phyloP scores from a whole-genome alignment of 345 rosid species.

The Alliaria petiolata region DNA sequence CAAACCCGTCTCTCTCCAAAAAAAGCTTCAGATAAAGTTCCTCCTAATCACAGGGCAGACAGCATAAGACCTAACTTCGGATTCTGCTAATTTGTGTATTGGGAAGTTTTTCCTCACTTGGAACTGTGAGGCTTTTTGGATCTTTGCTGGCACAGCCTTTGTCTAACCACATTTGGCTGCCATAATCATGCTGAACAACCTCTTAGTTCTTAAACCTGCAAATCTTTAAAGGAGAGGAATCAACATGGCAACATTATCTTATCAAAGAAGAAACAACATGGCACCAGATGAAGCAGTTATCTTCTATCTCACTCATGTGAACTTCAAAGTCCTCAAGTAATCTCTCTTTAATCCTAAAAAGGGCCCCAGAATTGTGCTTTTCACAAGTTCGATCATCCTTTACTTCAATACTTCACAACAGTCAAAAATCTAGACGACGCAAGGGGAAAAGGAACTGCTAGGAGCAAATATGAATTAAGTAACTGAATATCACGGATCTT shows the following conservation, averaged over 20 bases:
- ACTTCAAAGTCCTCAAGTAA: background rate
- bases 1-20: background rate
- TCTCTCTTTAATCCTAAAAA: too few species aligned
- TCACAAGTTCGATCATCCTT: background rate
- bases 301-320: background rate
- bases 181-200: background rate
- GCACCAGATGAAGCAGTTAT: too few species aligned
- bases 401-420: background rate
- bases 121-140: background rate
- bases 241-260: background rate
- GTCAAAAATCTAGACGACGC: background rate
- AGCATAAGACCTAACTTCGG: background rate
- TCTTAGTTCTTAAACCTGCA: background rate
- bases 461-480: background rate
- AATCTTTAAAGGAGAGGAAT: background rate
- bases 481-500: background rate
- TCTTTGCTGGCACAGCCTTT: constrained; percentile 2
- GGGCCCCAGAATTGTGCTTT: too few species aligned
- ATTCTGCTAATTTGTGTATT: background rate
- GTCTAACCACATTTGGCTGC: constrained; percentile 1
- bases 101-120: background rate
- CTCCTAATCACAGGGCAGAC: background rate
- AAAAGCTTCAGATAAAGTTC: background rate
- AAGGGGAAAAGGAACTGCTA: background rate
- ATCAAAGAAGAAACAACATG: background rate